These are phyloP conservation scores for Coemansia sp. DNA, from an alignment of 371 early-diverging fungal species.

Conservation along the genomic window DNA sequence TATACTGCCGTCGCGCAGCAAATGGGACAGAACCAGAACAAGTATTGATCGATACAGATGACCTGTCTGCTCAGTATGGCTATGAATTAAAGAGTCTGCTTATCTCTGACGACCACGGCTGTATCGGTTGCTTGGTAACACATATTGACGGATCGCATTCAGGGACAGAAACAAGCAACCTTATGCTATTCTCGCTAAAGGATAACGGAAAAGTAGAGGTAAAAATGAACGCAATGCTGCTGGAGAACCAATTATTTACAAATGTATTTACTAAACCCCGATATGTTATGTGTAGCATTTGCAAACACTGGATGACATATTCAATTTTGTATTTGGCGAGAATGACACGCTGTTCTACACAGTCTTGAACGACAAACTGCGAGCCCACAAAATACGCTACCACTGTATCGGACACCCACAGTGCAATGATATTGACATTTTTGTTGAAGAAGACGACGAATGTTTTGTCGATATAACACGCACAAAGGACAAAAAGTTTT, in stretches of 20 bases:
- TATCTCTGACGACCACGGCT: constrained; percentile 37
- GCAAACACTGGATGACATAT: constrained; percentile 66
- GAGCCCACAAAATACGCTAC: constrained; percentile 61
- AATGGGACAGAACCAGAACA: constrained; percentile 12
- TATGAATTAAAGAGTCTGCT: constrained; percentile 29
- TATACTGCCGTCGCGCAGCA: constrained; percentile 28
- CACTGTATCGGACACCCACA: constrained; percentile 29
- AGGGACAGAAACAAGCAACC: constrained; percentile 25
- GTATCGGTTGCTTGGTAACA: constrained; percentile 31
- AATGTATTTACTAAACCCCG: background rate
- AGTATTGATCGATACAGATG: constrained; percentile 24
- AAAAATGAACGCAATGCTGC: background rate
- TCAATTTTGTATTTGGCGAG: constrained; percentile 80
- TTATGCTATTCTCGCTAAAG: constrained; percentile 29
- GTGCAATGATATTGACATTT: constrained; percentile 61
- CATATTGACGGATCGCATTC: background rate
- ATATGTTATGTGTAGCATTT: constrained; percentile 23
- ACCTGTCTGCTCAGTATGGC: constrained; percentile 21
- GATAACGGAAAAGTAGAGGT: constrained; percentile 14
- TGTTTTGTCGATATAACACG: constrained; percentile 77
- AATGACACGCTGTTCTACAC: constrained; percentile 68
- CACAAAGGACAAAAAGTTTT: constrained; percentile 73
- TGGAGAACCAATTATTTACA: background rate
- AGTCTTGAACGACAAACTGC: constrained; percentile 67
- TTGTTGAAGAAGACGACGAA: constrained; percentile 64